Conservation (phyloP, 139 green algal species). For the Auxenochlorella pyrenoidosa region DNA sequence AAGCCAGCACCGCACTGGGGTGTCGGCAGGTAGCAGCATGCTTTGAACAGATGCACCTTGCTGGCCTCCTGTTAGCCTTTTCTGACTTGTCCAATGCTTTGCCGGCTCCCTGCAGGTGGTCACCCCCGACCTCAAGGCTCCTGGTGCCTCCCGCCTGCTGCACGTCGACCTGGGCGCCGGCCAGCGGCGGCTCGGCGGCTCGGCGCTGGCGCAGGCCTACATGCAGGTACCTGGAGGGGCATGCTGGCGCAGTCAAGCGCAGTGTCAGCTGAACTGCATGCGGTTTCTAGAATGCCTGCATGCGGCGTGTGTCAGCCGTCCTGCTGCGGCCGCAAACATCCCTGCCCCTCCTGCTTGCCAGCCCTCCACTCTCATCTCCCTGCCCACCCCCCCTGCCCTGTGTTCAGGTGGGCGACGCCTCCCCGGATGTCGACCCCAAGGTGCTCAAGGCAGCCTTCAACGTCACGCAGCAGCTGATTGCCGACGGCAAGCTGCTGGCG, state of each 20-base stretch:
- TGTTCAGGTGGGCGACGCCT: conserved; percentile 79
- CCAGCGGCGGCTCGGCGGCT: conserved; percentile 86
- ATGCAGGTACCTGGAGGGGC: conserved; percentile 43
- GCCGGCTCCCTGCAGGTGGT: conserved; percentile 55
- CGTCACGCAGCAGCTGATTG: conserved; percentile 85
- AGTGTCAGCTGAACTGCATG: too few species aligned
- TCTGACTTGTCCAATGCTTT: too few species aligned
- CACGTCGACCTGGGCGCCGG: conserved; percentile 90
- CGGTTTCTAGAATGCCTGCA: neutral
- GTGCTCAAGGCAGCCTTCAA: conserved; percentile 83
- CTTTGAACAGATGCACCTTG: too few species aligned
- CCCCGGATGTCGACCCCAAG: conserved; percentile 83
- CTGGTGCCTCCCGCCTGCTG: conserved; percentile 71
- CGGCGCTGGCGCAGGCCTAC: conserved; percentile 89
- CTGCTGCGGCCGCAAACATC: neutral
- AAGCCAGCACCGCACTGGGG: too few species aligned
- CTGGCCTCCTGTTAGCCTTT: too few species aligned
- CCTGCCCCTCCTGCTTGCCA: neutral
- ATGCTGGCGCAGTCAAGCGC: neutral
- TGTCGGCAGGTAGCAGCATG: too few species aligned
- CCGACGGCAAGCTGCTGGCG: conserved; percentile 71
- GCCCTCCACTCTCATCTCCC: too few species aligned
- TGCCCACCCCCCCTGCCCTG: neutral
- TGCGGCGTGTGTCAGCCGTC: neutral
- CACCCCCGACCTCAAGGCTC: conserved; percentile 86